A percentile compares a stretch with the other conserved stretches of the same genome.
Evolutionary conservation across 2,329 filamentous ascomycete genomes (phyloP).

Genomic region (Sclerotinia spermophila): DNA sequence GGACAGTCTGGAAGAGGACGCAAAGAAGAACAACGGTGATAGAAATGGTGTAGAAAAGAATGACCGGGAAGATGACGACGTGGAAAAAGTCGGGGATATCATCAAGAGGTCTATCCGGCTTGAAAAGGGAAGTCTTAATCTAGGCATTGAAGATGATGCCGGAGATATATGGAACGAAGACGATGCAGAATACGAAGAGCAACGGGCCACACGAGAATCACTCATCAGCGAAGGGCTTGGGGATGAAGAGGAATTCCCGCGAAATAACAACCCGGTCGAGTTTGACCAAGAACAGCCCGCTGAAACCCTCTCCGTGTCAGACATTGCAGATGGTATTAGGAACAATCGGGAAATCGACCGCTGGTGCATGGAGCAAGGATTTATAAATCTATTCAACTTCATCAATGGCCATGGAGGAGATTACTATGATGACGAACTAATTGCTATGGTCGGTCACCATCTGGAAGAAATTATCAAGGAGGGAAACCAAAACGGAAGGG

Average conservation of each 20-base stretch:
- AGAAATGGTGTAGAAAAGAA: not conserved
- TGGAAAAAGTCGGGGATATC: not conserved
- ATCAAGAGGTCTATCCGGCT: not conserved
- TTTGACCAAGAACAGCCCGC: constrained; percentile 40
- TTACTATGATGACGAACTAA: not conserved
- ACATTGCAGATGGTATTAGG: constrained; percentile 35
- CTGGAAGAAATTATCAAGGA: not conserved
- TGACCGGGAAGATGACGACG: not conserved
- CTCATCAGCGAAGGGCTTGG: too few relatives aligned
- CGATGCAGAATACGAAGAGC: not conserved
- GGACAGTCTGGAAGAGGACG: too few relatives aligned
- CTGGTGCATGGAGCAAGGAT: not conserved
- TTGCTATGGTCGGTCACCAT: not conserved
- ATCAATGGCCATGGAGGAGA: not conserved
- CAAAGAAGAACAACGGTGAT: not conserved
- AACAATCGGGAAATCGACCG: not conserved
- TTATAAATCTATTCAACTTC: not conserved
- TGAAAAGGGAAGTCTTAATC: not conserved
- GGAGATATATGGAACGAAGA: not conserved
- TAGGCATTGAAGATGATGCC: not conserved
- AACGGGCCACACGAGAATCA: not conserved
- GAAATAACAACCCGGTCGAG: not conserved
- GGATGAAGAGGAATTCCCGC: not conserved
- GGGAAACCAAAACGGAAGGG: not conserved
- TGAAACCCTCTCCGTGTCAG: constrained; percentile 40